A percentile compares a stretch with the other conserved stretches of the same genome.
Evolutionary conservation across 371 early-diverging fungal genomes (phyloP).

Genomic region (Lichtheimia corymbifera): DNA sequence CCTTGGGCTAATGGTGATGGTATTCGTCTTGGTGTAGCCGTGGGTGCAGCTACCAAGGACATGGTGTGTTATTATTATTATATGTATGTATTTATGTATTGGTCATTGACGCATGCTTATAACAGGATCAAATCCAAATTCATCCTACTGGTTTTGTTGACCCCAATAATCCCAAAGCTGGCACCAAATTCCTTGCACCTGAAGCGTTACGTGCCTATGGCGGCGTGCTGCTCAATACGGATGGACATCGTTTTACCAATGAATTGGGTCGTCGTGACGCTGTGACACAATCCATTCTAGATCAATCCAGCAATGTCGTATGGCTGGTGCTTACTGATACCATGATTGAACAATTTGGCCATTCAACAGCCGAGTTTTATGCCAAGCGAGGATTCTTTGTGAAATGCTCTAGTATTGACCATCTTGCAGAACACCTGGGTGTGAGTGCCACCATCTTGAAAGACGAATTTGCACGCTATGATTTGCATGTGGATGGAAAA

Average conservation of each 20-base stretch:
- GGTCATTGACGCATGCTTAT: background rate
- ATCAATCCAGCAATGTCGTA: conserved; percentile 22
- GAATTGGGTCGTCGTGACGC: conserved; percentile 69
- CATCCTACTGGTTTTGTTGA: conserved; percentile 90
- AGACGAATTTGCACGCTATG: conserved; percentile 63
- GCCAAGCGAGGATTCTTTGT: conserved; percentile 60
- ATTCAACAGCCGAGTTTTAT: conserved; percentile 64
- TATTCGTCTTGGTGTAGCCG: conserved; percentile 61
- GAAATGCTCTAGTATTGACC: conserved; percentile 46
- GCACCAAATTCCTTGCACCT: conserved; percentile 71
- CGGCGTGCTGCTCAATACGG: conserved; percentile 65
- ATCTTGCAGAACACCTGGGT: conserved; percentile 59
- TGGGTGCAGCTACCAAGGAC: conserved; percentile 72
- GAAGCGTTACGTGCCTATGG: conserved; percentile 86
- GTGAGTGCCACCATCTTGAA: conserved; percentile 44
- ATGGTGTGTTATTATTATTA: conserved; percentile 54
- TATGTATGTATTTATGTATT: background rate
- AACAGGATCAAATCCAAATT: conserved; percentile 64
- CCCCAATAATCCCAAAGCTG: conserved; percentile 63
- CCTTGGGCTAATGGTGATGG: conserved; percentile 86
- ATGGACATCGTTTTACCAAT: conserved; percentile 75
- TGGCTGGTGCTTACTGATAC: conserved; percentile 59
- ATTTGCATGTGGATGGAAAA: conserved; percentile 29
- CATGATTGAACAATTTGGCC: conserved; percentile 56
- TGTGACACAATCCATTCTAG: conserved; percentile 56